Base-by-base conservation (phyloP, 345 rosid species). In the Euphorbia lathyris region DNA sequence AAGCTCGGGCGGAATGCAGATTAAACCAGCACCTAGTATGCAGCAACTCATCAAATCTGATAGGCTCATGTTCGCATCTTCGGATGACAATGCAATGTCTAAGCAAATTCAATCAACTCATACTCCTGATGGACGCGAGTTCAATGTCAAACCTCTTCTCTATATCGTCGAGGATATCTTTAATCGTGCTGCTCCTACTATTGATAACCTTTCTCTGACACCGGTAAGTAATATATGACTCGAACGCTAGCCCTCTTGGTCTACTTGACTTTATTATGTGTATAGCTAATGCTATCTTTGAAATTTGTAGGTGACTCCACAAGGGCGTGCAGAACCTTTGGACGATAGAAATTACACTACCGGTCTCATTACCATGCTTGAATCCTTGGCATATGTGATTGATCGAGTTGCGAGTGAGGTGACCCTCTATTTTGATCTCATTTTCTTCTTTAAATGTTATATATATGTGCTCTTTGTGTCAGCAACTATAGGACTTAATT, bases 321-420 rank as follows among this genome's bases (percentile, higher is more conserved):
- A 67, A 30, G 62, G 73, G 34, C 45, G 63, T 1, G 12, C 23
- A 25, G 80, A 76, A 32, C 64, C 52, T 27, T 48, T 78, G 61
- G 94, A 86, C 45, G 84, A 88, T 7, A 80, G 69, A 72, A 69
- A 77, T 43, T 74, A 71, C 69, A 78, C 73, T 22, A 55, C 55
- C 66, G 38, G 56, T 57, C 67, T 58, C 62, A 25, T 47, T 4
- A 70, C 68, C 38, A 29, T 73, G 75, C 74, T 87, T 59, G 91
- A 84, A 47, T 76, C 80, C 56, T 71, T 84, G 58, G 83, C 87
- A 1, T 85, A 64, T 52, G 78, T 83, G 78, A 88, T 92, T 43
- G 89, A 92, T 40, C 84, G 86, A 74, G 81, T 92, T 69, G 70
- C 89, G 26, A 76, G 83, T 60, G 91, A 90, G 97, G 96, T 91